Evolutionary conservation across 352 stramenopile genomes (phyloP).

Genomic region (Phytophthora pini): DNA sequence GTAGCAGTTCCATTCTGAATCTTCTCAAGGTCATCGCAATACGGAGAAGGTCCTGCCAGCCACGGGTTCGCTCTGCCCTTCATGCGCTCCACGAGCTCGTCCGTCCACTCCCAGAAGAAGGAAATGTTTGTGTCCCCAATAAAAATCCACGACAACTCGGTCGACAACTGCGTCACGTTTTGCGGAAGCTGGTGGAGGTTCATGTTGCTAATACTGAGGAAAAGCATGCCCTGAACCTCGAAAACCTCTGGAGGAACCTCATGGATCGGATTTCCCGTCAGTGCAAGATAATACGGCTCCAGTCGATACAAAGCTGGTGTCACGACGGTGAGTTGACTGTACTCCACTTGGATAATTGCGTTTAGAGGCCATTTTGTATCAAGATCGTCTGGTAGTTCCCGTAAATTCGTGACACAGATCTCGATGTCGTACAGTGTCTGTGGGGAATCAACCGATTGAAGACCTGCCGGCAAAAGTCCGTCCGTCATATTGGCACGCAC

Average conservation of each 20-base stretch:
- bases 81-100: not conserved
- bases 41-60: not conserved
- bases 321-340: conserved; percentile 23
- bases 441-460: conserved; percentile 48
- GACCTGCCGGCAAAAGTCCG: conserved; percentile 31
- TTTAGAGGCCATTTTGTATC: conserved; percentile 38
- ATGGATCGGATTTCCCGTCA: conserved; percentile 34
- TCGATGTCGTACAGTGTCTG: conserved; percentile 42
- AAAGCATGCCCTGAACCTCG: not conserved
- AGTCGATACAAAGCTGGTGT: conserved; percentile 21
- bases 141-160: not conserved
- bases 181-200: not conserved
- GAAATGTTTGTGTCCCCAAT: not conserved
- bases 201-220: not conserved
- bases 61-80: not conserved
- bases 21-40: not conserved
- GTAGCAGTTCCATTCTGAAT: not conserved
- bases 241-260: conserved; percentile 7
- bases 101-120: not conserved
- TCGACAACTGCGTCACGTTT: not conserved
- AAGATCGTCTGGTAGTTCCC: conserved; percentile 39
- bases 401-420: conserved; percentile 49
- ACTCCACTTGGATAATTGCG: conserved; percentile 34
- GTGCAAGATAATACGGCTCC: conserved; percentile 25
- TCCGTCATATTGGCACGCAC: conserved; percentile 45